Conservation (phyloP, 495 filamentous ascomycete species). For the Penicillium maclennaniae region DNA sequence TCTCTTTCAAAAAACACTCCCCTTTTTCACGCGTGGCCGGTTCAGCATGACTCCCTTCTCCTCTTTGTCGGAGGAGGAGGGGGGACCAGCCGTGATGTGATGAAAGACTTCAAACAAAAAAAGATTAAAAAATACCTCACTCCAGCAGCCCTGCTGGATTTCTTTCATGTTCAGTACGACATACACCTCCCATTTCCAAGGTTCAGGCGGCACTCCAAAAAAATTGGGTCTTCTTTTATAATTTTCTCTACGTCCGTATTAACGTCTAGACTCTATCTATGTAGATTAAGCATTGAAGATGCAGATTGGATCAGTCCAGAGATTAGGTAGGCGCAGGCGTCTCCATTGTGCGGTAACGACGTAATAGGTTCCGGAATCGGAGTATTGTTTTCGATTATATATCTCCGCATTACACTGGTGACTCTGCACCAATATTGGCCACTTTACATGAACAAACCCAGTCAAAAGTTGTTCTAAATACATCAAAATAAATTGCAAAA, state of each 20-base stretch:
- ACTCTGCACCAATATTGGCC: neutral
- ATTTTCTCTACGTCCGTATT: neutral
- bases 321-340: neutral
- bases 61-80: conserved; percentile 4
- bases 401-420: neutral
- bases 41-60: conserved; percentile 29
- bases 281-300: neutral
- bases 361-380: conserved; percentile 13
- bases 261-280: neutral
- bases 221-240: conserved; percentile 26
- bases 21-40: conserved; percentile 30
- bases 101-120: conserved; percentile 39
- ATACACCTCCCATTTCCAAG: conserved; percentile 38
- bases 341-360: conserved; percentile 16
- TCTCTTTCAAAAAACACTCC: conserved; percentile 29
- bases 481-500: neutral
- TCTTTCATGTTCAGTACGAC: conserved; percentile 45
- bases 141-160: conserved; percentile 34
- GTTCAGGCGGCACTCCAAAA: conserved; percentile 35
- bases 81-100: conserved; percentile 36
- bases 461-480: neutral
- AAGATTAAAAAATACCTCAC: conserved; percentile 42
- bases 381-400: neutral
- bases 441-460: too few relatives aligned
- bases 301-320: neutral